phyloP scores from a whole-genome alignment of 2,329 filamentous ascomycete genomes.

The Acrocalymma vagum region DNA sequence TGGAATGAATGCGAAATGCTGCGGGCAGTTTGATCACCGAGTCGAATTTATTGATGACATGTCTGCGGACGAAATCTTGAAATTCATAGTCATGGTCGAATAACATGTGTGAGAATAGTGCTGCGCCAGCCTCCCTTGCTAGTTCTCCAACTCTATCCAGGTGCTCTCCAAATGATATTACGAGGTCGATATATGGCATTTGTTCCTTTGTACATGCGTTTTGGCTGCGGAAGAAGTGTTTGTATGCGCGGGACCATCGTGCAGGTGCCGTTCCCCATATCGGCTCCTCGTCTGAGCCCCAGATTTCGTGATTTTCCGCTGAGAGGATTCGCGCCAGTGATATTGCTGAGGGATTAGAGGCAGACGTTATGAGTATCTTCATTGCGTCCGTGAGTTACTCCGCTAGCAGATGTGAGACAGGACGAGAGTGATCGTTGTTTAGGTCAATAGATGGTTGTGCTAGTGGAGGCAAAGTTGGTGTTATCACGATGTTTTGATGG shows the following conservation, averaged over 20 bases:
- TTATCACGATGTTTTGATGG: no score
- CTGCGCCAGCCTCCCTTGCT: conserved; percentile 1
- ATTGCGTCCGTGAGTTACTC: no score
- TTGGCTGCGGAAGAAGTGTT: conserved; percentile 11
- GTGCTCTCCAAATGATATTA: conserved; percentile 9
- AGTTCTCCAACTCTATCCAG: not conserved
- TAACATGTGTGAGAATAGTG: conserved; percentile 1
- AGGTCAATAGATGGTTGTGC: not conserved
- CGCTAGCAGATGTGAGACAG: no score
- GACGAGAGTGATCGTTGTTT: not conserved
- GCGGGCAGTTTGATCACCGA: conserved; percentile 8
- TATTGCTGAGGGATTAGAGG: conserved; percentile 14
- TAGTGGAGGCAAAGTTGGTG: no score
- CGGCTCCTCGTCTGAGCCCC: conserved; percentile 15
- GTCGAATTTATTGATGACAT: conserved; percentile 3
- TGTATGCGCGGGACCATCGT: conserved; percentile 12
- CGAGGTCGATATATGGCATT: conserved; percentile 10
- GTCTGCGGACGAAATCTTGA: conserved; percentile 11
- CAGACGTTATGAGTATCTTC: conserved; percentile 14
- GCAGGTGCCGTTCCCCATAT: conserved; percentile 13
- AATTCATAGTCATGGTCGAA: conserved; percentile 8
- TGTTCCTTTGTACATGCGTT: conserved; percentile 1
- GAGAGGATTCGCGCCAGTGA: conserved; percentile 15
- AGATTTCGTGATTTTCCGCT: conserved; percentile 12
- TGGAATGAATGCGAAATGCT: conserved; percentile 8